A percentile compares a stretch with the other conserved stretches of the same genome.
phyloP scores from a whole-genome alignment of 305 asterid genomes.

The Fraxinus nigra region DNA sequence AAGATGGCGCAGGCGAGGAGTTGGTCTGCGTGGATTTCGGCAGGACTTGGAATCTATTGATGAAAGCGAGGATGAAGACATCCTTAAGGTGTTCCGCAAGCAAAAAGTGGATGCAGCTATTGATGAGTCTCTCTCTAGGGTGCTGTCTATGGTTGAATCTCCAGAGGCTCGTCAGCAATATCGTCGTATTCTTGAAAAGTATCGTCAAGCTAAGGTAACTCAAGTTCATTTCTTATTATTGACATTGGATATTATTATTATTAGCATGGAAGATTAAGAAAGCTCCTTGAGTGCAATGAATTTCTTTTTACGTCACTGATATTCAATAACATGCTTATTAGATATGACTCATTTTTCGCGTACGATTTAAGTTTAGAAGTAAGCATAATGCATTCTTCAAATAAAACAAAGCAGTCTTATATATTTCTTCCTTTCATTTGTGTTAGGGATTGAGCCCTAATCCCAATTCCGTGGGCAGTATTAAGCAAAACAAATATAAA shows the following conservation, averaged over 20 bases:
- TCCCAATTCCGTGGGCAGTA: not conserved
- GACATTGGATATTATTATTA: not conserved
- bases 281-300: too few relatives aligned
- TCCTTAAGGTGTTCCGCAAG: constrained; percentile 79
- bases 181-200: constrained; percentile 71
- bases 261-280: too few relatives aligned
- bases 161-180: constrained; percentile 85
- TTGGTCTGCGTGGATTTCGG: constrained; percentile 80
- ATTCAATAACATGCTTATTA: not conserved
- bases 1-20: constrained; percentile 90
- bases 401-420: not conserved
- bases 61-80: constrained; percentile 72
- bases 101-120: constrained; percentile 76
- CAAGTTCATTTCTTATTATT: not conserved
- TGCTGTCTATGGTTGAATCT: constrained; percentile 85
- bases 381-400: not conserved
- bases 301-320: not conserved
- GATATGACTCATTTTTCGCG: not conserved
- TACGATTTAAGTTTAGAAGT: not conserved
- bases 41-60: constrained; percentile 51
- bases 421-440: not conserved
- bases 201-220: constrained; percentile 82
- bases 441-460: not conserved
- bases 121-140: constrained; percentile 87
- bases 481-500: not conserved